These are phyloP conservation scores for Hirschfeldia incana DNA, from an alignment of 345 rosid species.

Conservation along the genomic window DNA sequence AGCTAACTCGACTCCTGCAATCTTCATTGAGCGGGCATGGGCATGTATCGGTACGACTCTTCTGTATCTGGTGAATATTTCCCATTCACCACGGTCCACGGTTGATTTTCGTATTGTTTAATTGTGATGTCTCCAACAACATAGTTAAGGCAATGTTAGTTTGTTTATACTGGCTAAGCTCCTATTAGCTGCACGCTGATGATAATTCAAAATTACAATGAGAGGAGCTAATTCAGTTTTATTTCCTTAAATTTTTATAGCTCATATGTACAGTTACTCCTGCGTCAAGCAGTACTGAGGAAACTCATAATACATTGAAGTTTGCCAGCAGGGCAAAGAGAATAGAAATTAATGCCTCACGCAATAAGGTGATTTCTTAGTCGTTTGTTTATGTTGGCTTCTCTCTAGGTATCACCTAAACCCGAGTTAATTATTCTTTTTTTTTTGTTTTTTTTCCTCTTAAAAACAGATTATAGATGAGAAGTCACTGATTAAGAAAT, in stretches of 20 bases:
- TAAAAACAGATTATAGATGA: constrained; percentile 80
- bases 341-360: constrained; percentile 92
- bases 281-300: constrained; percentile 95
- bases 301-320: constrained; percentile 96
- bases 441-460: background rate
- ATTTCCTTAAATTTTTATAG: constrained; percentile 46
- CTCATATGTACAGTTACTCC: constrained; percentile 99
- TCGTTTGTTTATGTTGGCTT: constrained; percentile 4
- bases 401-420: background rate
- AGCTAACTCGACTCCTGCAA: constrained; percentile 98
- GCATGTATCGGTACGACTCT: constrained; percentile 90
- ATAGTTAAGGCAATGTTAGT: constrained; percentile 13
- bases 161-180: constrained; percentile 4
- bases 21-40: constrained; percentile 97
- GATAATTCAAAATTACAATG: constrained; percentile 3
- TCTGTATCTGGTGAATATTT: constrained; percentile 24
- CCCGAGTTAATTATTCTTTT: background rate
- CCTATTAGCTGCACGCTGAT: background rate
- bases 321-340: constrained; percentile 98
- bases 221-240: constrained; percentile 12
- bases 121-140: constrained; percentile 6
- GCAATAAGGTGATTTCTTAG: constrained; percentile 72
- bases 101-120: constrained; percentile 3
- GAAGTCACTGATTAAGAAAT: constrained; percentile 94
- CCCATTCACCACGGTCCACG: constrained; percentile 3